These are phyloP conservation scores for Lobulomyces angularis DNA, from an alignment of 192 early-diverging fungal genomes.

Conservation along the genomic window DNA sequence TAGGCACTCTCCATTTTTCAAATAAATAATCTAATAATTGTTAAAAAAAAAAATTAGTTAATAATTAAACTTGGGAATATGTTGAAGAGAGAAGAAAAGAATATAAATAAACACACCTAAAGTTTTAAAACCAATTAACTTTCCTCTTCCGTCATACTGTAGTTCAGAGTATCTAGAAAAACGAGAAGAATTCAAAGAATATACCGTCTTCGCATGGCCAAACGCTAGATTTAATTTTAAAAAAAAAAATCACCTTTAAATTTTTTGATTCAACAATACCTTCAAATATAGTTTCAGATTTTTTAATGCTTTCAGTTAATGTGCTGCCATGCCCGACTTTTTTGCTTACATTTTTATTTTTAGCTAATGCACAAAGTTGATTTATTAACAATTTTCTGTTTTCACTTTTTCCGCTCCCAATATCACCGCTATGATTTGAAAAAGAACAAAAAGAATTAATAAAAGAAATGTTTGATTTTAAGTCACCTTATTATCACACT, in stretches of 20 bases:
- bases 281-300: no score
- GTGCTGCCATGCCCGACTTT: slow-evolving; percentile 60
- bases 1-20: slow-evolving; percentile 68
- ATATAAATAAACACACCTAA: no score
- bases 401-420: slow-evolving; percentile 76
- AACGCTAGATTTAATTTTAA: no score
- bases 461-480: no score
- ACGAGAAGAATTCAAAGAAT: slow-evolving; percentile 57
- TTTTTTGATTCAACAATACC: no score
- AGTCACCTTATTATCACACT: no score
- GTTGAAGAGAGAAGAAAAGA: slow-evolving; percentile 64
- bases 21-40: slow-evolving; percentile 66
- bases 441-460: no score
- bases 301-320: slow-evolving; percentile 56
- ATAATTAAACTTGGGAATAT: slow-evolving; percentile 47
- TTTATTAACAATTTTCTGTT: slow-evolving; percentile 53
- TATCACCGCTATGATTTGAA: slow-evolving; percentile 74
- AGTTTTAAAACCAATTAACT: slow-evolving; percentile 68
- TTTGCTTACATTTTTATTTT: slow-evolving; percentile 64
- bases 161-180: slow-evolving; percentile 75
- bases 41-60: slow-evolving; percentile 45
- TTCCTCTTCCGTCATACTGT: slow-evolving; percentile 78
- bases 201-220: slow-evolving; percentile 49
- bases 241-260: slow-evolving; percentile 1
- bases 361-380: slow-evolving; percentile 61